phyloP scores from a whole-genome alignment of 331 rosid species.

The Stylosanthes scabra region DNA sequence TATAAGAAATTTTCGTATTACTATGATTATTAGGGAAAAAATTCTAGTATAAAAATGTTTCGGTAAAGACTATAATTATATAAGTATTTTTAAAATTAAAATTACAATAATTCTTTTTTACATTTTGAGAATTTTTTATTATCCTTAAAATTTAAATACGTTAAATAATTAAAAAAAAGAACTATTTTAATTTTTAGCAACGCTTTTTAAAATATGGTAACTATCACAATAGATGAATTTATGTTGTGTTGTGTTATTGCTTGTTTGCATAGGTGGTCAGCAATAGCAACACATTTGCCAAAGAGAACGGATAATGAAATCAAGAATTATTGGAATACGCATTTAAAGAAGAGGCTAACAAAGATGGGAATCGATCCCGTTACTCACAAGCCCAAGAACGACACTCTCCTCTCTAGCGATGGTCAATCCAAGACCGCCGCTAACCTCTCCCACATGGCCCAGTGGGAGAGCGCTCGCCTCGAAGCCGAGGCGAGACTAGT shows the following conservation, averaged over 20 bases:
- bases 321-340: conserved; percentile 98
- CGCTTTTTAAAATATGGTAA: too few species aligned
- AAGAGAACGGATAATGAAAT: conserved; percentile 97
- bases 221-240: too few species aligned
- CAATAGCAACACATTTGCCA: conserved; percentile 97
- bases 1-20: too few species aligned
- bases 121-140: too few species aligned
- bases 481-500: conserved; percentile 99
- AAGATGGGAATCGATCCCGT: conserved; percentile 98
- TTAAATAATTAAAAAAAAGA: too few species aligned
- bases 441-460: conserved; percentile 97
- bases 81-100: too few species aligned
- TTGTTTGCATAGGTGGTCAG: conserved; percentile 86
- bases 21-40: too few species aligned
- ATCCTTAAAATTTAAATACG: too few species aligned
- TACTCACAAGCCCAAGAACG: conserved; percentile 94
- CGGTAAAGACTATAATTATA: too few species aligned
- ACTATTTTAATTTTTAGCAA: too few species aligned
- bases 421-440: conserved; percentile 90
- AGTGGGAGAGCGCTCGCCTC: conserved; percentile 99
- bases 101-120: too few species aligned
- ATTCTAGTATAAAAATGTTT: too few species aligned
- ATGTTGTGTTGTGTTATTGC: conserved; percentile 9
- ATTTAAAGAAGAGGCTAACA: conserved; percentile 89
- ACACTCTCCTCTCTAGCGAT: conserved; percentile 65